Base-by-base conservation (phyloP, 208 protist genomes). In the Angomonas ambiguus region DNA sequence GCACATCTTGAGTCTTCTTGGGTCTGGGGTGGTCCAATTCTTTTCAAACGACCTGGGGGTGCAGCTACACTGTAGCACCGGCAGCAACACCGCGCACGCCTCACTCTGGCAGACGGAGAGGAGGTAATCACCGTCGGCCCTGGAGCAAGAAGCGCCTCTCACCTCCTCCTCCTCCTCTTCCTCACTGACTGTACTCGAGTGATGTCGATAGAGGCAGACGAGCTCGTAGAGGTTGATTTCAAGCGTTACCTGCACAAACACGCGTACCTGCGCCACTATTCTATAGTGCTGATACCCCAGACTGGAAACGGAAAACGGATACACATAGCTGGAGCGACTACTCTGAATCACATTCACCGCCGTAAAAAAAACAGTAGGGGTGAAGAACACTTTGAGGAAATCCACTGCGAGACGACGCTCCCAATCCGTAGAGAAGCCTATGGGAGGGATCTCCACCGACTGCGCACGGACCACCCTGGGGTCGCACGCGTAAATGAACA, bases 341-440 rank as follows among this genome's bases (percentile, higher is more conserved):
- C 25, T 38, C 56, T 62, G 25, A 6, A 62, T 35, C 30, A 62
- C 18, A 35, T 62, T 35, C 56, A 35, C 56, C 30, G 56, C 56
- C 30, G 56, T 62, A 31, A 6, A 22, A 31, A 34, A 42, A 18
- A 42, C 31, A 8, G 6, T 22, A 31, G 28, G 18, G 56, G 30
- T n/a, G 56, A 62, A 62, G n/a, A 45, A 62, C 13, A 18, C 24
- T 4, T 34, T 24, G 11, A 62, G 56, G 30, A 62, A 62, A 2
- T 42, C 2, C 18, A 62, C n/a, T 11, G 20, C 24, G 6, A 35
- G 25, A 27, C 5, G 30, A 2, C 2, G 6, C 31, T 62, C 56
- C 45, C 45, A 5, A 8, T 53, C 45, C 45, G 8, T n/a, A 5
- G 10, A n/a, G 45, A 53, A 24, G 45, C 8, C 16, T 5, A 53